phyloP scores from a whole-genome alignment of 2,329 filamentous ascomycete species.

The Drechslerella dactyloides region DNA sequence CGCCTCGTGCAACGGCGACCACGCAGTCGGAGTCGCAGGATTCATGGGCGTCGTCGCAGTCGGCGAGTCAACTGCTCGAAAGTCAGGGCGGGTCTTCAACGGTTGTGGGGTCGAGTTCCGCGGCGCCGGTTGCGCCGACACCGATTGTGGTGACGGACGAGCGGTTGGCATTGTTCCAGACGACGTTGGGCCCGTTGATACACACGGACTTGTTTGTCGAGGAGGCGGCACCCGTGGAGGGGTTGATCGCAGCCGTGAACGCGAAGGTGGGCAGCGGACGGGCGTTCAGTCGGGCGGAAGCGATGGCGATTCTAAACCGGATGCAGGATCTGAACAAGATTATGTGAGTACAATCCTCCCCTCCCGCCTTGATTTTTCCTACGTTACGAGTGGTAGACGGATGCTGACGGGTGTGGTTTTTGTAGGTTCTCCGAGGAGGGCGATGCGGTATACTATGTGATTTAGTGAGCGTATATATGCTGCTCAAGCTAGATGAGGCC shows the following conservation, averaged over 20 bases:
- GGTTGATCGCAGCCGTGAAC: constrained; percentile 81
- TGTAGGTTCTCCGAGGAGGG: not conserved
- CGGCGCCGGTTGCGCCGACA: constrained; percentile 47
- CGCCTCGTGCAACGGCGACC: constrained; percentile 3
- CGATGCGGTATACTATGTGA: constrained; percentile 5
- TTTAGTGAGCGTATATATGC: not conserved
- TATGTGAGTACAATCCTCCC: constrained; percentile 86
- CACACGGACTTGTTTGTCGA: constrained; percentile 83
- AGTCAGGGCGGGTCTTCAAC: constrained; percentile 50
- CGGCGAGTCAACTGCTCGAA: constrained; percentile 54
- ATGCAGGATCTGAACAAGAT: constrained; percentile 87
- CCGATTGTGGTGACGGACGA: constrained; percentile 63
- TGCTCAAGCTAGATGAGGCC: too few relatives aligned
- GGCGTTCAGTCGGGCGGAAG: constrained; percentile 74
- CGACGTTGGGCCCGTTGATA: constrained; percentile 80
- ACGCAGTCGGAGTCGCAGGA: constrained; percentile 56
- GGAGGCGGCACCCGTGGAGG: constrained; percentile 77
- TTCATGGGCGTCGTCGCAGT: constrained; percentile 59
- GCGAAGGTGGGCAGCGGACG: constrained; percentile 65
- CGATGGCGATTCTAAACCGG: constrained; percentile 74
- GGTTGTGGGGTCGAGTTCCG: constrained; percentile 30
- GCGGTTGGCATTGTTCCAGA: constrained; percentile 77
- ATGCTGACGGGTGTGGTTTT: not conserved
- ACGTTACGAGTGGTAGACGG: not conserved
- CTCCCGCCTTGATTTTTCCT: too few relatives aligned